phyloP scores from a whole-genome alignment of 73 alveolate species.

The Paramecium sonneborni region DNA sequence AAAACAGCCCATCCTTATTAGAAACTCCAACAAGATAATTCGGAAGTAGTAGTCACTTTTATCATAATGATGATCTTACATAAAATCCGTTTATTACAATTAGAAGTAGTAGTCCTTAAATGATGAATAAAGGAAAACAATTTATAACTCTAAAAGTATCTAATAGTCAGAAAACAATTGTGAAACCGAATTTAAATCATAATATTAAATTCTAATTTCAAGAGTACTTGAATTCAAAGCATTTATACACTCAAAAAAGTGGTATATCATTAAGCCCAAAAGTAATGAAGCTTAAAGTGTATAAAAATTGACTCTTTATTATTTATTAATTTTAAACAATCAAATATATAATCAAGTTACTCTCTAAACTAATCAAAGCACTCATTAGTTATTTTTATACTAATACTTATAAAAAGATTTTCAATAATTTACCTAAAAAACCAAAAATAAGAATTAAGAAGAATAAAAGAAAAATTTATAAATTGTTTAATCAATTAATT shows the following conservation, averaged over 20 bases:
- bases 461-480: background rate
- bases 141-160: background rate
- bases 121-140: background rate
- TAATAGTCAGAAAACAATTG: background rate
- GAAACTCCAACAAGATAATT: background rate
- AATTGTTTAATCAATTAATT: background rate
- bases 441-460: background rate
- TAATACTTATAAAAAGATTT: constrained; percentile 55
- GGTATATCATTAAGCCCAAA: background rate
- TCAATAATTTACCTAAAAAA: constrained; percentile 51
- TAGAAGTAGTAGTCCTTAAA: background rate
- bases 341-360: too few relatives aligned
- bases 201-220: background rate
- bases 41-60: background rate
- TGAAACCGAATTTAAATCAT: background rate
- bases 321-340: background rate
- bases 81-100: background rate
- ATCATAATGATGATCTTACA: background rate
- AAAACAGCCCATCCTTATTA: background rate
- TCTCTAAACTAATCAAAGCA: constrained; percentile 29
- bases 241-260: background rate
- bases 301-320: background rate
- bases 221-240: background rate
- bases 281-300: background rate
- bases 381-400: constrained; percentile 5